phyloP scores from a whole-genome alignment of 345 rosid species.

The Gossypium australe region DNA sequence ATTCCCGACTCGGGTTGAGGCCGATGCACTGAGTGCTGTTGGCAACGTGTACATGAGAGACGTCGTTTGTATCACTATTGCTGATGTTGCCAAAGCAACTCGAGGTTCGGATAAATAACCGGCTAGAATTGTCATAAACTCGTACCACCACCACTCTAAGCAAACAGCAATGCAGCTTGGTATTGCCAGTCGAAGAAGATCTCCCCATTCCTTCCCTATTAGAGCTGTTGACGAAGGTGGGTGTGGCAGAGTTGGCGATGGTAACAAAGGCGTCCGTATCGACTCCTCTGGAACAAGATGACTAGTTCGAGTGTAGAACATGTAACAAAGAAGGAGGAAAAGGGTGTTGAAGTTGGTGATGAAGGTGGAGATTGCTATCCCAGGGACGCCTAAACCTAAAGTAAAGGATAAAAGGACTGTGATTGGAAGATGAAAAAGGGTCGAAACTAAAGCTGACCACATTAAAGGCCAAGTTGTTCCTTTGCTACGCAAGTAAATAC shows the following conservation, averaged over 20 bases:
- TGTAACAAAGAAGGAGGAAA: constrained; percentile 47
- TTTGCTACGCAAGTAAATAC: constrained; percentile 77
- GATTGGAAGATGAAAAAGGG: constrained; percentile 56
- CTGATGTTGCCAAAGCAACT: constrained; percentile 60
- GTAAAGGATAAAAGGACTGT: constrained; percentile 50
- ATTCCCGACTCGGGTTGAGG: constrained; percentile 76
- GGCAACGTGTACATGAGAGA: constrained; percentile 85
- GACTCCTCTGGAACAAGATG: neutral
- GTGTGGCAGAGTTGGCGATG: neutral
- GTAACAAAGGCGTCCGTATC: neutral
- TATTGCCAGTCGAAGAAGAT: constrained; percentile 51
- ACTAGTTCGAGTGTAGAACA: constrained; percentile 21
- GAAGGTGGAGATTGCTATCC: constrained; percentile 69
- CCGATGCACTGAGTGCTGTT: constrained; percentile 59
- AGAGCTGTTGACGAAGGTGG: neutral
- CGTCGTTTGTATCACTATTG: constrained; percentile 81
- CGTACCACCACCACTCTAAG: constrained; percentile 99
- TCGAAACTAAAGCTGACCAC: constrained; percentile 65
- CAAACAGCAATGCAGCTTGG: constrained; percentile 88
- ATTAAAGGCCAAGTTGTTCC: constrained; percentile 83
- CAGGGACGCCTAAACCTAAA: constrained; percentile 54
- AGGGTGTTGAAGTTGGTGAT: constrained; percentile 60
- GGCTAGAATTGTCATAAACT: constrained; percentile 80
- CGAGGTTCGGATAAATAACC: constrained; percentile 60
- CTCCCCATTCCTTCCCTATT: constrained; percentile 44